phyloP scores from a whole-genome alignment of 306 rosid species.

The Oxytropis ochrocephala region DNA sequence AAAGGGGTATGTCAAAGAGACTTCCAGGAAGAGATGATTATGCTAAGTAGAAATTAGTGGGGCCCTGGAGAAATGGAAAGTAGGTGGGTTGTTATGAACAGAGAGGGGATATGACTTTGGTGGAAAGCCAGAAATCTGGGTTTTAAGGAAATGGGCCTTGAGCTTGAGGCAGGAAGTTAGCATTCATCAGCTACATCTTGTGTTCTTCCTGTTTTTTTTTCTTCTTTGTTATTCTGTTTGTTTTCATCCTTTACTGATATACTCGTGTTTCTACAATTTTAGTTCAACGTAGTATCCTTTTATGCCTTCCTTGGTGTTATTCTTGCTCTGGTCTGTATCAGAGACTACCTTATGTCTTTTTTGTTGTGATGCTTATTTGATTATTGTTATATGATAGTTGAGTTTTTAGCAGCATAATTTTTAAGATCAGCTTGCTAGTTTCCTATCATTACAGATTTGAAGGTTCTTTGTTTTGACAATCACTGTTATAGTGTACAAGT shows the following conservation, averaged over 20 bases:
- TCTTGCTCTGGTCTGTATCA: background rate
- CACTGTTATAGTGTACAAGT: background rate
- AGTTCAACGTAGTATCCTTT: background rate
- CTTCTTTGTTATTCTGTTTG: background rate
- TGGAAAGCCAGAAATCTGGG: background rate
- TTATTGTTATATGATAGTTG: constrained; percentile 13
- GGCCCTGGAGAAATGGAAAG: background rate
- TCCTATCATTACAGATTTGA: constrained; percentile 13
- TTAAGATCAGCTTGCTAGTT: constrained; percentile 7
- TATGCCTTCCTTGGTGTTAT: background rate
- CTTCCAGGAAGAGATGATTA: background rate
- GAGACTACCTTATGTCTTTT: constrained; percentile 1
- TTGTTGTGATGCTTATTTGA: constrained; percentile 10
- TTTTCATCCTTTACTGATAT: background rate
- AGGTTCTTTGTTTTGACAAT: constrained; percentile 5
- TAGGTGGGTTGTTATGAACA: background rate
- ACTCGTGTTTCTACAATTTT: background rate
- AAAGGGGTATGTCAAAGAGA: background rate
- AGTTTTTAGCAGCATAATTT: constrained; percentile 7
- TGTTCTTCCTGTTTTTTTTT: background rate
- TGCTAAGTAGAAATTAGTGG: background rate
- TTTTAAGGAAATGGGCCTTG: background rate
- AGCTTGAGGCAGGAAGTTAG: background rate
- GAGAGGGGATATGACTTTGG: background rate
- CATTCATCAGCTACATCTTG: background rate